A percentile compares a stretch with the other conserved stretches of the same genome.
Conservation (phyloP, 2,329 filamentous ascomycete species). For the Exophiala alcalophila region DNA sequence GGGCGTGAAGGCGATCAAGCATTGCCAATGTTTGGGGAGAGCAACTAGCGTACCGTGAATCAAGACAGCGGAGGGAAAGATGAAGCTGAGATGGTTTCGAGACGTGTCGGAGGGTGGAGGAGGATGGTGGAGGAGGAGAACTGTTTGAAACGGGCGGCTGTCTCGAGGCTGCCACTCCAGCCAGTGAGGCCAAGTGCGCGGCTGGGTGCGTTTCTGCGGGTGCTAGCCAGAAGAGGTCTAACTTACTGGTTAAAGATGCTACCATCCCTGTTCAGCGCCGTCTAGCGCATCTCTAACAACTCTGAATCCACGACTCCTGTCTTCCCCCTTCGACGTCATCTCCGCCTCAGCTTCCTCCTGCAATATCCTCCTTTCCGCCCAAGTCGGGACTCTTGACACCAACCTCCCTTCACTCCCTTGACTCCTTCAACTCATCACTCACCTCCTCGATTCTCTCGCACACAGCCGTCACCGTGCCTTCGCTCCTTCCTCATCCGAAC, state of each 20-base stretch:
- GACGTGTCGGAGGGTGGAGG: constrained; percentile 18
- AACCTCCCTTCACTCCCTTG: not conserved
- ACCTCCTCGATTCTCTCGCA: too few species aligned
- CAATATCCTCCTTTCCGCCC: constrained; percentile 10
- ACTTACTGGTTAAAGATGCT: not conserved
- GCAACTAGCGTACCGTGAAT: constrained; percentile 12
- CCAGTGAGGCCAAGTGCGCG: too few species aligned
- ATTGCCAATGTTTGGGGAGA: constrained; percentile 26
- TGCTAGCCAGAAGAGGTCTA: constrained; percentile 3
- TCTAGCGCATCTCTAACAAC: constrained; percentile 1
- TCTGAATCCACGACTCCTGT: constrained; percentile 1
- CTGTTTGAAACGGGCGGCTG: constrained; percentile 23
- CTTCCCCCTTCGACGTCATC: constrained; percentile 21
- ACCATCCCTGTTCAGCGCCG: not conserved
- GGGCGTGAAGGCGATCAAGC: constrained; percentile 18
- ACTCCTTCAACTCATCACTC: too few species aligned
- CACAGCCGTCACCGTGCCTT: too few species aligned
- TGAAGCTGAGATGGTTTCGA: constrained; percentile 29
- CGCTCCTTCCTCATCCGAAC: too few species aligned
- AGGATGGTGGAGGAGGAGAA: constrained; percentile 10
- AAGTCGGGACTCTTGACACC: too few species aligned
- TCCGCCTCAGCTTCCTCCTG: constrained; percentile 6
- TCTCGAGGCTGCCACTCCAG: constrained; percentile 1
- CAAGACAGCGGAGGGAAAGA: constrained; percentile 18
- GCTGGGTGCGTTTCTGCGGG: too few species aligned